phyloP scores from a whole-genome alignment of 306 rosid genomes.

The Leucaena leucocephala region DNA sequence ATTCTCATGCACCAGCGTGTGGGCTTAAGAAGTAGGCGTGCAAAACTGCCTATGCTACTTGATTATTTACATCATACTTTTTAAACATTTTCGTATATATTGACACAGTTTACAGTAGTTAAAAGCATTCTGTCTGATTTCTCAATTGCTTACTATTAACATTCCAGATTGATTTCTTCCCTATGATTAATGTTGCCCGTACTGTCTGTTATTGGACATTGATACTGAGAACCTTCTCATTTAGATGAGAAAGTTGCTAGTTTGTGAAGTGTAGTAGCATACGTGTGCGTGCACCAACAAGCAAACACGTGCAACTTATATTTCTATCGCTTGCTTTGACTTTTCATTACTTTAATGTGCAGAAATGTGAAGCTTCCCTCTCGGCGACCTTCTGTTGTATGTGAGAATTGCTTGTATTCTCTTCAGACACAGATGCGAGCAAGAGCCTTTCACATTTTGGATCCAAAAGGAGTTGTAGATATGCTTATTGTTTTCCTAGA shows the following conservation, averaged over 20 bases:
- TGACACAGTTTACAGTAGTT: not conserved
- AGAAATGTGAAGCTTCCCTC: conserved; percentile 97
- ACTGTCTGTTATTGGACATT: not conserved
- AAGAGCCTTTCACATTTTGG: conserved; percentile 91
- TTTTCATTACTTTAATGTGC: conserved; percentile 34
- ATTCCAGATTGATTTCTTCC: not conserved
- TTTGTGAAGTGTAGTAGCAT: conserved; percentile 2
- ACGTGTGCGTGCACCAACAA: not conserved
- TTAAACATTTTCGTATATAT: not conserved
- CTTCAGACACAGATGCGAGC: conserved; percentile 70
- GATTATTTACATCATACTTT: too few relatives aligned
- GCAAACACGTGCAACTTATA: not conserved
- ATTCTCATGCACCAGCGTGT: too few relatives aligned
- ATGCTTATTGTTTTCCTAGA: conserved; percentile 88
- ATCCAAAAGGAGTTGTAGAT: conserved; percentile 82
- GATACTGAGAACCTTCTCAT: not conserved
- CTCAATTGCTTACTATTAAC: not conserved
- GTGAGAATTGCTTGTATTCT: conserved; percentile 88
- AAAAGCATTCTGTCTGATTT: not conserved
- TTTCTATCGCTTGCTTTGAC: conserved; percentile 21
- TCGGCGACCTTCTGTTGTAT: conserved; percentile 81
- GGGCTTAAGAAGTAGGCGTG: too few relatives aligned
- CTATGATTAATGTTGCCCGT: conserved; percentile 12
- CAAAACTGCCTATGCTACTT: too few relatives aligned
- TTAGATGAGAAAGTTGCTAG: conserved; percentile 2